phyloP scores from a whole-genome alignment of 2,329 filamentous ascomycete genomes.

The Lasiodiplodia hormozganensis region DNA sequence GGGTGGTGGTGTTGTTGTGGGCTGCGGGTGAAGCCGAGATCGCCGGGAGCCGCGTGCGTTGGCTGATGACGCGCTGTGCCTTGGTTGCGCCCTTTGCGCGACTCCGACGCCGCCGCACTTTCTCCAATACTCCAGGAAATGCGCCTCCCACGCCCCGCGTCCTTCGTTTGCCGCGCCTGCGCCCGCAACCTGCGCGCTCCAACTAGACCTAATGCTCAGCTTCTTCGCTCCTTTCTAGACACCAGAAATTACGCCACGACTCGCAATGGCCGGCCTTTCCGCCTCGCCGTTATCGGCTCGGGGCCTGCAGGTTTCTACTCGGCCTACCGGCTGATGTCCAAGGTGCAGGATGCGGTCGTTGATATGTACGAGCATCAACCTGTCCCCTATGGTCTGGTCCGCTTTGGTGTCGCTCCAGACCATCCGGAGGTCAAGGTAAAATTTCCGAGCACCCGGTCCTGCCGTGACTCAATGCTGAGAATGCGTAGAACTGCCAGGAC shows the following conservation, averaged over 20 bases:
- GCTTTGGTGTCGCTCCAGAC: conserved; percentile 96
- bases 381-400: conserved; percentile 88
- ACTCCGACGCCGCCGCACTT: background rate
- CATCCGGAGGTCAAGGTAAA: conserved; percentile 96
- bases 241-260: conserved; percentile 20
- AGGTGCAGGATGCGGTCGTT: conserved; percentile 72
- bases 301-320: conserved; percentile 97
- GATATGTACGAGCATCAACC: conserved; percentile 98
- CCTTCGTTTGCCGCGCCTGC: conserved; percentile 25
- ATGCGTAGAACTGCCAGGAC: conserved; percentile 83
- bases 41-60: conserved; percentile 3
- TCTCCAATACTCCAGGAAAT: conserved; percentile 9
- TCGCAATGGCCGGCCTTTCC: conserved; percentile 60
- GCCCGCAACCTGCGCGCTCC: conserved; percentile 6
- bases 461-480: conserved; percentile 6
- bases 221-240: background rate
- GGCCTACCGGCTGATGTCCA: conserved; percentile 81
- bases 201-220: conserved; percentile 17
- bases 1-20: conserved; percentile 17
- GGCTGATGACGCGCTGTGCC: conserved; percentile 9
- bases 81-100: background rate
- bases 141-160: conserved; percentile 15
- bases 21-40: conserved; percentile 12
- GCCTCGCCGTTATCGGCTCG: conserved; percentile 88
- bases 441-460: background rate